Conservation (phyloP, 208 protist genomes). For the Trypanosoma lewisi region DNA sequence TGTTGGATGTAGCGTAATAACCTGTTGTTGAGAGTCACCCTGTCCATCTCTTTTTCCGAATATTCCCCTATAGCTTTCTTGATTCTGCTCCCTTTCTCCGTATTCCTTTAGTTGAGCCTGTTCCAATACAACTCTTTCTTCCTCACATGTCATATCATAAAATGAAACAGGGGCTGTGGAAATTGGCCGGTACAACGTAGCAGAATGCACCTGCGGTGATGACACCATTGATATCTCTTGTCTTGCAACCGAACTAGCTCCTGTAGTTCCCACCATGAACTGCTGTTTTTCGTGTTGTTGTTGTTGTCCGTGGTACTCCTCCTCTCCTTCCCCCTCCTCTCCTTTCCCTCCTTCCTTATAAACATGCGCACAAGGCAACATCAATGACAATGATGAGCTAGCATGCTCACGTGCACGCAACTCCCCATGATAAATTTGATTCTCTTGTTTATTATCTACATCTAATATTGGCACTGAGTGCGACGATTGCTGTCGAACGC, state of each 20-base stretch:
- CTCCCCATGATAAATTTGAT: neutral
- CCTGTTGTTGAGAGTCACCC: neutral
- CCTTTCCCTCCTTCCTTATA: neutral
- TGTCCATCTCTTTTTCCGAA: neutral
- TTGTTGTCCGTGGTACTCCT: too few relatives aligned
- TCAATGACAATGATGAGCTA: neutral
- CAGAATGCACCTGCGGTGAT: conserved; percentile 7
- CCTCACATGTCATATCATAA: conserved; percentile 11
- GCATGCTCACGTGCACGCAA: neutral
- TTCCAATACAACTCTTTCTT: conserved; percentile 1
- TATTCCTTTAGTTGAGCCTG: neutral
- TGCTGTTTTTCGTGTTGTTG: too few relatives aligned
- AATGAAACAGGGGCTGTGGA: neutral
- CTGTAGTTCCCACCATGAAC: too few relatives aligned
- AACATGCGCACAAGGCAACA: neutral
- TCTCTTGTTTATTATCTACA: neutral
- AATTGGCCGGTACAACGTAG: neutral
- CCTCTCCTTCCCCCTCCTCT: neutral
- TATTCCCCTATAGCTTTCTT: too few relatives aligned
- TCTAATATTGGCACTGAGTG: neutral
- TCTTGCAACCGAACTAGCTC: too few relatives aligned
- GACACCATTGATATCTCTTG: neutral
- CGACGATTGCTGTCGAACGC: neutral
- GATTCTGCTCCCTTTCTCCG: neutral
- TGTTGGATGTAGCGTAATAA: conserved; percentile 4